Base-by-base conservation (phyloP, 177 flowering plant genomes). In the Vitis hybrid region DNA sequence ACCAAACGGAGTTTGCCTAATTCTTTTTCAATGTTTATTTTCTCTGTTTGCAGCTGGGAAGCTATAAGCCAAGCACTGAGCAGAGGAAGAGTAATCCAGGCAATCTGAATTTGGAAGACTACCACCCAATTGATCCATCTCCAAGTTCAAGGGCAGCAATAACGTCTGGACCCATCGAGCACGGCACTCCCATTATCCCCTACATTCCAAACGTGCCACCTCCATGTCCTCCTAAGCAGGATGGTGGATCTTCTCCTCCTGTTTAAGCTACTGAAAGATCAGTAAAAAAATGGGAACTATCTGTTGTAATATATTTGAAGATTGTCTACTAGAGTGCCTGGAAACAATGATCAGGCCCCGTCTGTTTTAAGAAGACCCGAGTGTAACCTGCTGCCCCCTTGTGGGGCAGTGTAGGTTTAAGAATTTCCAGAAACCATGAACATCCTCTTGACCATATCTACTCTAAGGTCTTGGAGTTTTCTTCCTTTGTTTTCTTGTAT, bases 131-230 rank as follows among this genome's bases (percentile, higher is more conserved):
- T 14, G 58, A 54, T 54, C 58, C 58, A 14, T 15, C 58, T 54
- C 67, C 67, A 20, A 64, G 56, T 64, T 17, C 67, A 64, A 49
- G 53, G 55, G 67, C 67, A 18, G 18, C 56, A 14, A 64, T 64
- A 49, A 64, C 11, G 0, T 49, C 67, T 64, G 67, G 55, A 64
- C 35, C 55, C 6, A 49, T 64, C 4, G 67, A 64, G 67, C 67
- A 64, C 0, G 67, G 67, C 32, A 50, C 55, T 64, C 67, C 67
- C 9, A 12, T 64, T 49, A 64, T 20, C 6, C 67, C 55, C 14
- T 18, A 64, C 17, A 50, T 64, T 64, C 67, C 67, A 64, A 50
- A 51, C 56, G 27, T 30, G 13, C 11, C 67, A 50, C 67, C 32
- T 5, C 56, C 67, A 64, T 15, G 6, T 64, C 24, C 12, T 30